Evolutionary conservation across 345 rosid genomes (phyloP).

Genomic region (Eucalyptus melliodora): DNA sequence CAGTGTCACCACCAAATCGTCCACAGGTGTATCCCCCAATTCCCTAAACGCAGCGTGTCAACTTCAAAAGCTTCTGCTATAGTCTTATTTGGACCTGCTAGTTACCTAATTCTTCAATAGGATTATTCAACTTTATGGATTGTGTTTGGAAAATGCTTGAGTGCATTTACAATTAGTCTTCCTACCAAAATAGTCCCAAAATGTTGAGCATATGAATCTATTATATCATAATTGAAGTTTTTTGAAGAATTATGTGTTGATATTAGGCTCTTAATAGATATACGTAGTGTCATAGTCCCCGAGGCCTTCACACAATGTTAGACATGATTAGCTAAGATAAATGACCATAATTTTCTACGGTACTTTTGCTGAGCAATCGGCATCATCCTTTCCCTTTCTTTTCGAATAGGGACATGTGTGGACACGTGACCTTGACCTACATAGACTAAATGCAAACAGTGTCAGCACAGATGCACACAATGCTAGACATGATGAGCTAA

Average conservation of each 20-base stretch:
- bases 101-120: fast-evolving
- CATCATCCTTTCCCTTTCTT: not conserved
- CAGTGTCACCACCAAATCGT: not conserved
- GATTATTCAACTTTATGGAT: not conserved
- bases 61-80: not conserved
- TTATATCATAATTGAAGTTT: not conserved
- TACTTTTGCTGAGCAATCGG: fast-evolving
- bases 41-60: not conserved
- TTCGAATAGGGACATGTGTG: not conserved
- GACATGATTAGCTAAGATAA: not conserved
- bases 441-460: not conserved
- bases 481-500: too few relatives aligned
- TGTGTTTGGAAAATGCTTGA: not conserved
- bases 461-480: too few relatives aligned
- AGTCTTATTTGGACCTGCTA: not conserved
- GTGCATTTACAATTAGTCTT: not conserved
- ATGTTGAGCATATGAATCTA: not conserved
- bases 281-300: not conserved
- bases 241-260: not conserved
- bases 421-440: fast-evolving
- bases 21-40: not conserved
- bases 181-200: not conserved
- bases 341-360: not conserved
- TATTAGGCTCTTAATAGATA: not conserved
- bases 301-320: not conserved